Percentiles rank a stretch among this genome's conserved stretches.
Evolutionary conservation across 352 stramenopile genomes (phyloP).

Genomic region (Globisporangium spinosum): DNA sequence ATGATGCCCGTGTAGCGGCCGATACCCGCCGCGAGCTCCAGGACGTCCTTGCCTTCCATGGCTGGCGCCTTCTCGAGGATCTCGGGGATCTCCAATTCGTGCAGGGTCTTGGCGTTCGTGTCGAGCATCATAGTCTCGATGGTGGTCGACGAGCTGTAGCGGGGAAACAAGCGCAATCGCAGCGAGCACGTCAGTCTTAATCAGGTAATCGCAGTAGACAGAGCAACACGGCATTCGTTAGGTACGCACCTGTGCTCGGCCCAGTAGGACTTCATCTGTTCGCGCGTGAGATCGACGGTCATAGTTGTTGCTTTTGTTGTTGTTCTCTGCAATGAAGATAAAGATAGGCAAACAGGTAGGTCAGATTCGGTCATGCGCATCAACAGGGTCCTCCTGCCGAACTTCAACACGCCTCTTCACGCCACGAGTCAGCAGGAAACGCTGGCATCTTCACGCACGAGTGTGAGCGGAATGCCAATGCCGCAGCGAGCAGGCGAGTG

Average conservation of each 20-base stretch:
- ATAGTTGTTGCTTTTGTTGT: conserved; percentile 25
- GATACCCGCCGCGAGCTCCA: conserved; percentile 64
- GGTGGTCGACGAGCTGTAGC: conserved; percentile 27
- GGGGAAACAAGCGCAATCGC: not conserved
- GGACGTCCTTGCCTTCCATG: conserved; percentile 58
- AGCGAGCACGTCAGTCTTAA: conserved; percentile 5
- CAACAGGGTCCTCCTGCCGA: not conserved
- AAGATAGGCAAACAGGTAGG: not conserved
- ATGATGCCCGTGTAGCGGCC: conserved; percentile 66
- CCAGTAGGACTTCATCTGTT: conserved; percentile 83
- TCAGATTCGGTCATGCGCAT: not conserved
- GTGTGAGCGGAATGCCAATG: not conserved
- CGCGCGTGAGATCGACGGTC: conserved; percentile 51
- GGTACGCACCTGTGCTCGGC: conserved; percentile 47
- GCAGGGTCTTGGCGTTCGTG: conserved; percentile 68
- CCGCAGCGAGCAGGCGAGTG: not conserved
- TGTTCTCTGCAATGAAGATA: not conserved
- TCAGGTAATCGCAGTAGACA: not conserved
- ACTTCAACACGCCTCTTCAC: conserved; percentile 2
- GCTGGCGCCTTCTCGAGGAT: conserved; percentile 65
- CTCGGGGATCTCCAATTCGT: conserved; percentile 74
- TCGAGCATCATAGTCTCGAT: conserved; percentile 87
- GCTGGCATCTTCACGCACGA: not conserved
- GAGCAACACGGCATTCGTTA: not conserved
- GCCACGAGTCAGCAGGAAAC: not conserved